phyloP scores from a whole-genome alignment of 371 early-diverging fungal genomes.

The Lichtheimia hyalospora region DNA sequence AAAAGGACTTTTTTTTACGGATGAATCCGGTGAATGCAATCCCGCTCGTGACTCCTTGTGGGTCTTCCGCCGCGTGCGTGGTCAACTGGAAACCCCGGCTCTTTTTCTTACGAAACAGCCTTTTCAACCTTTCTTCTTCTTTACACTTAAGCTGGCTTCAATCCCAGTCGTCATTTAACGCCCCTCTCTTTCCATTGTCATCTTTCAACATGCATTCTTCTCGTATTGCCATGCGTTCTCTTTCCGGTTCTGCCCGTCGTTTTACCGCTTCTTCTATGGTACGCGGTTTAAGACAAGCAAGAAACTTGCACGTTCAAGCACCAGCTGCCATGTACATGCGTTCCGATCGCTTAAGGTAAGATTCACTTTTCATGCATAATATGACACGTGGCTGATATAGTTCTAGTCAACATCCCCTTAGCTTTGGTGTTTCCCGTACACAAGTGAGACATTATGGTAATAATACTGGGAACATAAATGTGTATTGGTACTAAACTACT shows the following conservation, averaged over 20 bases:
- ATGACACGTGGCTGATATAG: neutral
- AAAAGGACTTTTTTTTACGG: neutral
- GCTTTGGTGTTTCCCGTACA: slow-evolving; percentile 15
- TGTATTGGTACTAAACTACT: neutral
- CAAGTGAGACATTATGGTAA: slow-evolving; percentile 51
- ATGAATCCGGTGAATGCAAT: neutral
- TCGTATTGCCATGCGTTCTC: slow-evolving; percentile 14
- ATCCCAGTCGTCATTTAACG: neutral
- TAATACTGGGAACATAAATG: neutral
- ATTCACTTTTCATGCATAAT: neutral
- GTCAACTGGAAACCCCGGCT: slow-evolving; percentile 14
- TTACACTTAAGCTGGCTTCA: slow-evolving; percentile 2
- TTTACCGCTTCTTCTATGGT: slow-evolving; percentile 1
- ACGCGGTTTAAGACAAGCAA: slow-evolving; percentile 16
- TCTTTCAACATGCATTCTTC: slow-evolving; percentile 14
- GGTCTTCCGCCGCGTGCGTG: neutral
- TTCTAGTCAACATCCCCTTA: slow-evolving; percentile 10
- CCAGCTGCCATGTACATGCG: slow-evolving; percentile 41
- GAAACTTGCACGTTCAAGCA: slow-evolving; percentile 44
- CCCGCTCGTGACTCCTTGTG: neutral
- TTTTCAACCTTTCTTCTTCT: slow-evolving; percentile 8
- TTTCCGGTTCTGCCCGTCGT: slow-evolving; percentile 14
- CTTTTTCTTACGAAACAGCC: slow-evolving; percentile 8
- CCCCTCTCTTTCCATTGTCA: slow-evolving; percentile 2
- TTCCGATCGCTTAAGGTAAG: slow-evolving; percentile 35